Evolutionary conservation across 2,329 filamentous ascomycete genomes (phyloP).

Genomic region (Fusarium devonianum): DNA sequence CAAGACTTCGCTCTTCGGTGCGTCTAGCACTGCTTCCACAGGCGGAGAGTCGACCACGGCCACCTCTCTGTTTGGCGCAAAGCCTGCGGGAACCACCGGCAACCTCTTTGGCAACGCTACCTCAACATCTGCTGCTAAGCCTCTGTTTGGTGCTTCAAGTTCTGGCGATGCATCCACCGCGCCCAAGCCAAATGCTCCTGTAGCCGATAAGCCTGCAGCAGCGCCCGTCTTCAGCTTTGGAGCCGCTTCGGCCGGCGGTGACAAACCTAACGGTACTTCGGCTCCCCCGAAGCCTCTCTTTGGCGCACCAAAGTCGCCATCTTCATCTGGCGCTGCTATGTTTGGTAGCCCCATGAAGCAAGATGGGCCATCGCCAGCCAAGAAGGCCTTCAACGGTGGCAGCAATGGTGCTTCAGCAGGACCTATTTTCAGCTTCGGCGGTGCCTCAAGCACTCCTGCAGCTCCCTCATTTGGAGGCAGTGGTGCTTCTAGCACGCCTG

Average conservation of each 20-base stretch:
- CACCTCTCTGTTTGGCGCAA: slow-evolving; percentile 38
- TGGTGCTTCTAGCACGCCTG: slow-evolving; percentile 37
- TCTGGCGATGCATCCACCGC: slow-evolving; percentile 23
- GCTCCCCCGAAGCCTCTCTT: slow-evolving; percentile 50
- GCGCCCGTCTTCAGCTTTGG: slow-evolving; percentile 48
- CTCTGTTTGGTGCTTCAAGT: slow-evolving; percentile 43
- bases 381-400: slow-evolving; percentile 45
- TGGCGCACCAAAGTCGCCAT: slow-evolving; percentile 47
- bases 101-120: slow-evolving; percentile 45
- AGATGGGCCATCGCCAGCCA: slow-evolving; percentile 49
- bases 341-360: slow-evolving; percentile 57
- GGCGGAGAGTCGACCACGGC: slow-evolving; percentile 24
- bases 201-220: slow-evolving; percentile 33
- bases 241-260: slow-evolving; percentile 30
- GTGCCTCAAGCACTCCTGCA: slow-evolving; percentile 28
- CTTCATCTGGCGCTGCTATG: slow-evolving; percentile 40
- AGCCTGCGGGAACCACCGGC: slow-evolving; percentile 35
- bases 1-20: slow-evolving; percentile 46
- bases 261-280: slow-evolving; percentile 42
- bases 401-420: slow-evolving; percentile 35
- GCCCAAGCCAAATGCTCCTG: slow-evolving; percentile 35
- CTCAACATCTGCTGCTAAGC: slow-evolving; percentile 30
- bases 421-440: slow-evolving; percentile 49
- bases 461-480: slow-evolving; percentile 47
- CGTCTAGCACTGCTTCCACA: slow-evolving; percentile 19